phyloP scores from a whole-genome alignment of 331 rosid species.

The Cydonia oblonga region DNA sequence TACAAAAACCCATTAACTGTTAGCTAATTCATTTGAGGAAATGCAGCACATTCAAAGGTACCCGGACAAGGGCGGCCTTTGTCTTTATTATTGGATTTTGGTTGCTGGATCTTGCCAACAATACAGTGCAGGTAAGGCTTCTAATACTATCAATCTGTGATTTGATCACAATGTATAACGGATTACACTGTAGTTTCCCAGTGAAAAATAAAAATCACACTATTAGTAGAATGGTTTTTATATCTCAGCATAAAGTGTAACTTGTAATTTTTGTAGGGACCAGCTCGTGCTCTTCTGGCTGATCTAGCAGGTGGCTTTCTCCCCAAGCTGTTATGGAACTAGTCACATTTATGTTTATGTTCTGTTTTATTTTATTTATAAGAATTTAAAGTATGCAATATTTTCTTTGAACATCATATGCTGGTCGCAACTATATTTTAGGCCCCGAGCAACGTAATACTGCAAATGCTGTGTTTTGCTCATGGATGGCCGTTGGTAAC shows the following conservation, averaged over 20 bases:
- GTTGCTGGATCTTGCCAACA: conserved; percentile 99
- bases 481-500: conserved; percentile 99
- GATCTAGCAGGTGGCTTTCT: conserved; percentile 66
- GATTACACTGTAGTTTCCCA: not conserved
- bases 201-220: not conserved
- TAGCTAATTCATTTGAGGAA: conserved; percentile 21
- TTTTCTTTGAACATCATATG: not conserved
- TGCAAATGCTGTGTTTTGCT: conserved; percentile 91
- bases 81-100: conserved; percentile 89
- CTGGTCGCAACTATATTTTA: conserved; percentile 13
- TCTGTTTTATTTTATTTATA: not conserved
- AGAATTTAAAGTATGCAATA: not conserved
- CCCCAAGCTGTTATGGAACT: conserved; percentile 6
- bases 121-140: conserved; percentile 78
- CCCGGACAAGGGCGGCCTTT: conserved; percentile 79
- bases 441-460: conserved; percentile 92
- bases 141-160: conserved; percentile 7
- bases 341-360: not conserved
- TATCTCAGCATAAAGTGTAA: conserved; percentile 6
- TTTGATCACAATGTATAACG: not conserved
- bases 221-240: not conserved
- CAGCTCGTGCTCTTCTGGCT: conserved; percentile 99
- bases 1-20: not conserved
- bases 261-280: conserved; percentile 48
- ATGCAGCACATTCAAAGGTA: conserved; percentile 75